Evolutionary conservation across 2,329 filamentous ascomycete genomes (phyloP).

Genomic region (Pezicula neosporulosa): DNA sequence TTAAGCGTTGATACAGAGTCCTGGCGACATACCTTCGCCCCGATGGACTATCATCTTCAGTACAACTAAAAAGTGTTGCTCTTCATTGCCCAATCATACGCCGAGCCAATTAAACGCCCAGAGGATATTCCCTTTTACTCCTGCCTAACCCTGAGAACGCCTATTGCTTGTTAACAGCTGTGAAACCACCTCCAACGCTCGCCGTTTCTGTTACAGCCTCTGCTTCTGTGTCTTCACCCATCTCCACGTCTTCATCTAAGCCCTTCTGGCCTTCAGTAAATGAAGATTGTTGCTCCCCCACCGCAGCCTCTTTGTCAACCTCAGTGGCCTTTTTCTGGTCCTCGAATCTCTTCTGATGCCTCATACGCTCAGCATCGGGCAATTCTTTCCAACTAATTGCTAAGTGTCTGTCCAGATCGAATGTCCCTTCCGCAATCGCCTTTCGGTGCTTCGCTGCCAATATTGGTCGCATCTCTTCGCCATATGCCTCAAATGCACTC

Average conservation of each 20-base stretch:
- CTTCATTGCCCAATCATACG: too few species aligned
- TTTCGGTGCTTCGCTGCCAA: conserved; percentile 18
- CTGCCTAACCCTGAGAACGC: neutral
- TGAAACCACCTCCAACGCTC: conserved; percentile 22
- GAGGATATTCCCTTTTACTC: neutral
- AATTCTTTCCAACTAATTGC: conserved; percentile 24
- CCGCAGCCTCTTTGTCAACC: conserved; percentile 14
- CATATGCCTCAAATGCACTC: conserved; percentile 26
- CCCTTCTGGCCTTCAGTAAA: conserved; percentile 14
- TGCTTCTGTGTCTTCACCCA: conserved; percentile 31
- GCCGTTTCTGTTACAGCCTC: conserved; percentile 7
- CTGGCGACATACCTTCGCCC: too few species aligned
- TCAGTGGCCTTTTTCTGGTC: conserved; percentile 24
- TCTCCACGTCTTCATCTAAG: conserved; percentile 28
- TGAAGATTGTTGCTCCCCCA: conserved; percentile 15
- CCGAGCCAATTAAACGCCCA: too few species aligned
- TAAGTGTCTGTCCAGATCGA: conserved; percentile 23
- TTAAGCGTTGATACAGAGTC: too few species aligned
- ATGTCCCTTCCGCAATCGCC: conserved; percentile 20
- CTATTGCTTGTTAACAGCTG: conserved; percentile 22
- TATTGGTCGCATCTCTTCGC: conserved; percentile 20
- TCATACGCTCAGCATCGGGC: conserved; percentile 13
- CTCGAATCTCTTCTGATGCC: conserved; percentile 21
- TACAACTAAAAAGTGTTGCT: too few species aligned
- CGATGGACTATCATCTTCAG: too few species aligned